Conservation (phyloP, 2,329 filamentous ascomycete genomes). For the Colletotrichum ledebouriae region DNA sequence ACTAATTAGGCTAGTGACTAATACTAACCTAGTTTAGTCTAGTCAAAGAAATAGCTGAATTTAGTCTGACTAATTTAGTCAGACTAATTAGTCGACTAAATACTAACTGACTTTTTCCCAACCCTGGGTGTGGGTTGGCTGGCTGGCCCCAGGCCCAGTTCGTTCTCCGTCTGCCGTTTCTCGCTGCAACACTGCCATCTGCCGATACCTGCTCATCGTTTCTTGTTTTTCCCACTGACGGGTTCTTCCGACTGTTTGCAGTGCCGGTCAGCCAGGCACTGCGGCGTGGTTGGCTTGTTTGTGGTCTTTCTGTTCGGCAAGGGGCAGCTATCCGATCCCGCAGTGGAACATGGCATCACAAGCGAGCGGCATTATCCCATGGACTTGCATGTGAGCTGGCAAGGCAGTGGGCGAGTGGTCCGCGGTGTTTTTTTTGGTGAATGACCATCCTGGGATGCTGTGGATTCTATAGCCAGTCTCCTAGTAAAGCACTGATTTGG, state of each 20-base stretch:
- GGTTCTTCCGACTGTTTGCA: background rate
- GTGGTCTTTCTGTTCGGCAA: slow-evolving; percentile 5
- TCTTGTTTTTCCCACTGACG: background rate
- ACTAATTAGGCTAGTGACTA: no score
- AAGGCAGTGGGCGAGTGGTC: background rate
- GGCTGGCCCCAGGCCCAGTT: slow-evolving; percentile 13
- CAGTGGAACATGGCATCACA: slow-evolving; percentile 25
- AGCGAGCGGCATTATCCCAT: slow-evolving; percentile 17
- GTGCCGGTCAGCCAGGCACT: background rate
- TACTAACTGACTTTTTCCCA: no score
- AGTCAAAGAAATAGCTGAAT: no score
- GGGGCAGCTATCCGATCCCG: background rate
- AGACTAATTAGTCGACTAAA: no score
- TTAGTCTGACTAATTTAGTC: no score
- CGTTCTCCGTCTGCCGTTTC: background rate
- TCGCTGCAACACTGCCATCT: slow-evolving; percentile 12
- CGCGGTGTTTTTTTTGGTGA: no score
- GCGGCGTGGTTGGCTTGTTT: slow-evolving; percentile 2
- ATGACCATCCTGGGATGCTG: no score
- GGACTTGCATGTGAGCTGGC: slow-evolving; percentile 30
- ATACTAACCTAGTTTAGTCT: no score
- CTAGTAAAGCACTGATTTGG: no score
- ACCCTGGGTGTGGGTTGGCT: no score
- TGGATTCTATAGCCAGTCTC: no score
- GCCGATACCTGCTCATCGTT: no score